Evolutionary conservation across 1,284 basidiomycete genomes (phyloP).

Genomic region (Ceratobasidium sp.): DNA sequence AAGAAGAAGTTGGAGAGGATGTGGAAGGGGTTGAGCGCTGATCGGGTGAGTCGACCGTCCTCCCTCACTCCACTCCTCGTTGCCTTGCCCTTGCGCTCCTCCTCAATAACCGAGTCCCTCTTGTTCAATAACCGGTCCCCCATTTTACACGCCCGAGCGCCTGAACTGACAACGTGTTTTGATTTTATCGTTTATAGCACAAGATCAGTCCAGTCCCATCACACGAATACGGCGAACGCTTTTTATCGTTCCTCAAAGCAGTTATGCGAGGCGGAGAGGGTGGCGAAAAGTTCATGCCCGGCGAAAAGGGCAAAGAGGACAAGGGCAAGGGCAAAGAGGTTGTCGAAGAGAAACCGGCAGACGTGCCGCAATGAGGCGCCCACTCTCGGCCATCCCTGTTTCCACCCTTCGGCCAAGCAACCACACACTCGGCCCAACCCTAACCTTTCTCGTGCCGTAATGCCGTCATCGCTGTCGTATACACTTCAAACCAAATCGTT

Average conservation of each 20-base stretch:
- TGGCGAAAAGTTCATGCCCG: constrained; percentile 69
- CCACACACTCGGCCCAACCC: neutral
- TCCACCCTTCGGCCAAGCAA: too few species aligned
- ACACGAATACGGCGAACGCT: constrained; percentile 84
- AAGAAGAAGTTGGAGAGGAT: constrained; percentile 89
- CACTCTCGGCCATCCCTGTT: too few species aligned
- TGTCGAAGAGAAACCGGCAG: constrained; percentile 1
- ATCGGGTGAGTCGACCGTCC: constrained; percentile 72
- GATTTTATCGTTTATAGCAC: constrained; percentile 67
- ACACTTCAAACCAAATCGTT: neutral
- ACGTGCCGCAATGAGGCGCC: constrained; percentile 8
- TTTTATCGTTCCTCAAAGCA: constrained; percentile 88
- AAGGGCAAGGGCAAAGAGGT: constrained; percentile 56
- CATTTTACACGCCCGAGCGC: constrained; percentile 28
- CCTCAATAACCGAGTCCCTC: too few species aligned
- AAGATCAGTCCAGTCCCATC: constrained; percentile 94
- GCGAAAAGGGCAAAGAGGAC: constrained; percentile 39
- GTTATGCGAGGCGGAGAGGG: constrained; percentile 87
- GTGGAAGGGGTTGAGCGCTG: constrained; percentile 91
- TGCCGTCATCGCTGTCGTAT: constrained; percentile 4
- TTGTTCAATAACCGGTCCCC: too few species aligned
- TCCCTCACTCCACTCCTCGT: too few species aligned
- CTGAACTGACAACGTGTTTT: neutral
- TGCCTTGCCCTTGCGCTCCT: too few species aligned
- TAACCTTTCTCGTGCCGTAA: neutral